Base-by-base conservation (phyloP, 2,329 filamentous ascomycete genomes). In the Talaromyces islandicus region DNA sequence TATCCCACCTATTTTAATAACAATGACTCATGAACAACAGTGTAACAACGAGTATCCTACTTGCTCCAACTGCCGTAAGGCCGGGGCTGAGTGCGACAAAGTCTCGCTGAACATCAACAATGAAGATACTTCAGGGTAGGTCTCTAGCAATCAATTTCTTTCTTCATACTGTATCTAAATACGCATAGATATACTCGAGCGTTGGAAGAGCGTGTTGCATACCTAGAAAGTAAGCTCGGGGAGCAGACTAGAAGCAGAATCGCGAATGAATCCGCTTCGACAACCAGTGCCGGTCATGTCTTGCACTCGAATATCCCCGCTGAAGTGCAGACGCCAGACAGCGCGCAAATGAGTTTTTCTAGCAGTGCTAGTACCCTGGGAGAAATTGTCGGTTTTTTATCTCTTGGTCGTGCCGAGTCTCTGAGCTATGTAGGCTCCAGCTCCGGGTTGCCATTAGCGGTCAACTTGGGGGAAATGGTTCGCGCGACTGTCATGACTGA, bases 401-500 rank as follows among this genome's bases (percentile, higher is more conserved):
- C 79, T 12, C 69, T 80, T 32, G 80, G 77, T 57, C 69, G 70
- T 1, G 69, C 69, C 6, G 79, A 80, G 61, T 77, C 80, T 7
- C 77, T 78, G 17, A 78, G 79, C 25, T 82, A 83, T 64, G 75
- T 81, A 25, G 79, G 79, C 25, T 76, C 78, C 9, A 81, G 79
- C 21, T 81, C 79, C 11, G 80, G 80, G 9, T 72, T 82, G 32
- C 77, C 78, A 14, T 65, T 83, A 51, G 80, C 80, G 5, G 72
- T 78, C 9, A 79, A 81, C 62, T 70, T 83, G 7, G 79, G 80
- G 24, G 78, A 81, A 56, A 82, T 83, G 78, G 80, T 82, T 9
- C 80, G 82, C 64, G 78, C 79, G 0, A 82, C 80, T 19, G 79
- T 82, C 1, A 82, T 80, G 80, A 81, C 81, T 54, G 81, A 82